A percentile compares a stretch with the other conserved stretches of the same genome.
Evolutionary conservation across 2,329 filamentous ascomycete species (phyloP).

Genomic region (Sclerotinia minor): DNA sequence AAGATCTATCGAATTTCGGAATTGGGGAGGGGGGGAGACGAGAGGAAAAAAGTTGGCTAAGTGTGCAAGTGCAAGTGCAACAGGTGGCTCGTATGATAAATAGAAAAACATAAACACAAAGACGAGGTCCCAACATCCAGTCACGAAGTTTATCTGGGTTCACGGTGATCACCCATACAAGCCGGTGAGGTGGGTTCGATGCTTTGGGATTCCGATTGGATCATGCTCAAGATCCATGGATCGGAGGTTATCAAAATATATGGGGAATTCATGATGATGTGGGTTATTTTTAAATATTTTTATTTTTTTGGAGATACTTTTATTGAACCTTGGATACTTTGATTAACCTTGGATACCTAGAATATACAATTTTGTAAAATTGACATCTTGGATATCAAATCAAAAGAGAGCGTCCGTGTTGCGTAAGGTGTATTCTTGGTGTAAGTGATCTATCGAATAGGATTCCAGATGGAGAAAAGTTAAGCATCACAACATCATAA

Average conservation of each 20-base stretch:
- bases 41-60: background rate
- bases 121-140: background rate
- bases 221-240: background rate
- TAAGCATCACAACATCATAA: background rate
- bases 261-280: background rate
- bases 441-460: background rate
- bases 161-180: background rate
- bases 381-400: background rate
- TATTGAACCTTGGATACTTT: too few species aligned
- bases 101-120: background rate
- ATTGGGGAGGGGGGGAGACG: too few species aligned
- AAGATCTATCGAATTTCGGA: background rate
- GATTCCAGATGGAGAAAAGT: background rate
- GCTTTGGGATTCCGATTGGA: slow-evolving; percentile 5
- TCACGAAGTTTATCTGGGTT: background rate
- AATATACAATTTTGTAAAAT: too few species aligned
- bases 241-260: background rate
- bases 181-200: slow-evolving; percentile 10
- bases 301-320: too few species aligned
- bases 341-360: too few species aligned
- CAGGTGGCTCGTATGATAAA: background rate
- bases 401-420: background rate
- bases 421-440: background rate
- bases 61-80: background rate
- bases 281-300: too few species aligned